A percentile compares a stretch with the other conserved stretches of the same genome.
Evolutionary conservation across 495 filamentous ascomycete genomes (phyloP).

Genomic region (Cercophora sp.): DNA sequence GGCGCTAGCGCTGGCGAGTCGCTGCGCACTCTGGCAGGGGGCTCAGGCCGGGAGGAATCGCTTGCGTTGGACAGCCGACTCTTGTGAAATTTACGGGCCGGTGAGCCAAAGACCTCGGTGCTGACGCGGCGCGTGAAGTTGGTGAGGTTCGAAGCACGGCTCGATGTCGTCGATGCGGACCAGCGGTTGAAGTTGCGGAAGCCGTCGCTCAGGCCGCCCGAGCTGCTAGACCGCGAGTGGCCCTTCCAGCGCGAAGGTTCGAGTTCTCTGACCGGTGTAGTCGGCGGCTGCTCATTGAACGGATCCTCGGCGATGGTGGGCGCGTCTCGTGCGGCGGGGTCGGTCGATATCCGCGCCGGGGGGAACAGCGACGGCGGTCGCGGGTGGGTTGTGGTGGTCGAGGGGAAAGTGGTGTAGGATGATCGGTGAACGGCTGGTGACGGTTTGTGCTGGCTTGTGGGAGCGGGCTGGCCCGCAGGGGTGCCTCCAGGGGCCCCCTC

Average conservation of each 20-base stretch:
- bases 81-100: slow-evolving; percentile 26
- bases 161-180: slow-evolving; percentile 74
- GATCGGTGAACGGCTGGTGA: slow-evolving; percentile 10
- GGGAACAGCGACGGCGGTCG: slow-evolving; percentile 36
- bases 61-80: slow-evolving; percentile 25
- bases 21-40: slow-evolving; percentile 4
- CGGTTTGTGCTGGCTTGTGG: slow-evolving; percentile 8
- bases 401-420: slow-evolving; percentile 19
- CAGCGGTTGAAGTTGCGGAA: slow-evolving; percentile 75
- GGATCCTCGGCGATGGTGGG: slow-evolving; percentile 22
- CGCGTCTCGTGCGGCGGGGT: slow-evolving; percentile 14
- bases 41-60: slow-evolving; percentile 19
- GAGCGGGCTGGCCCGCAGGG: slow-evolving; percentile 5
- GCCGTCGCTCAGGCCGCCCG: slow-evolving; percentile 54
- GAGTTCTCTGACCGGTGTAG: slow-evolving; percentile 23
- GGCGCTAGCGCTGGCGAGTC: slow-evolving; percentile 22
- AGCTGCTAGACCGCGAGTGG: slow-evolving; percentile 43
- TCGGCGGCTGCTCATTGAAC: slow-evolving; percentile 29
- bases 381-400: slow-evolving; percentile 24
- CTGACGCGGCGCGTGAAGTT: slow-evolving; percentile 56
- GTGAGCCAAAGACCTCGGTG: slow-evolving; percentile 30
- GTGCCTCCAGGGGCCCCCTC: slow-evolving; percentile 10
- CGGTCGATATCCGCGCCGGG: slow-evolving; percentile 26
- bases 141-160: slow-evolving; percentile 54
- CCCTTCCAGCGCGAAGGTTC: slow-evolving; percentile 23